phyloP scores from a whole-genome alignment of 2,329 filamentous ascomycete genomes.

The Zymoseptoria ardabiliae region DNA sequence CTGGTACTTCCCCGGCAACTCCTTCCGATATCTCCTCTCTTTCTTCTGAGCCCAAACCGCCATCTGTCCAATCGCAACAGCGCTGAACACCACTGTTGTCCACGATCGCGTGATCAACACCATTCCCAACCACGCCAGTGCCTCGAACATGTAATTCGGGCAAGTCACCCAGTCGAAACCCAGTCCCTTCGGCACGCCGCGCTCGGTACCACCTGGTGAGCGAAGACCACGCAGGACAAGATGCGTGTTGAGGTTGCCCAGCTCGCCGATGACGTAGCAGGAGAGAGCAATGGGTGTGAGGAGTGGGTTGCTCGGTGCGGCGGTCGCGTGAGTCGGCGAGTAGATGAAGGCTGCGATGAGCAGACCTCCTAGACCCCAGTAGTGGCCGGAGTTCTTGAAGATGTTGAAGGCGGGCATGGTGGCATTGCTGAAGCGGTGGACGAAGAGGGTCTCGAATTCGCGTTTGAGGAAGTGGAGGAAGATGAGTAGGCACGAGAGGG shows the following conservation, averaged over 20 bases:
- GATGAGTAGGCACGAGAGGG: constrained; percentile 66
- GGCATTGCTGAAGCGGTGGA: constrained; percentile 89
- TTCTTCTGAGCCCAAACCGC: constrained; percentile 82
- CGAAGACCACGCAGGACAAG: constrained; percentile 70
- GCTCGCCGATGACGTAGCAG: constrained; percentile 69
- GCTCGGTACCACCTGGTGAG: constrained; percentile 70
- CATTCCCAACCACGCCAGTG: constrained; percentile 77
- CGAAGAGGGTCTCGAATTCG: constrained; percentile 86
- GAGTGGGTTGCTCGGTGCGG: constrained; percentile 43
- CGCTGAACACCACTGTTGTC: constrained; percentile 68
- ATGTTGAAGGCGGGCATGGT: constrained; percentile 91
- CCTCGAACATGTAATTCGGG: constrained; percentile 95
- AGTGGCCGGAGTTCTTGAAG: constrained; percentile 90
- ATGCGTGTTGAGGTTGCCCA: constrained; percentile 75
- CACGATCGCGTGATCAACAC: constrained; percentile 72
- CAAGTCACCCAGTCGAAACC: constrained; percentile 85
- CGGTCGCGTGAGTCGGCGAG: constrained; percentile 62
- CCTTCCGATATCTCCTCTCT: constrained; percentile 79
- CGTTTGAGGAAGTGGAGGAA: constrained; percentile 86
- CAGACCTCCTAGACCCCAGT: constrained; percentile 78
- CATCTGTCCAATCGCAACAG: constrained; percentile 72
- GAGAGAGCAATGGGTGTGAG: constrained; percentile 62
- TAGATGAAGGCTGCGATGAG: constrained; percentile 83
- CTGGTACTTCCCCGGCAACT: constrained; percentile 91
- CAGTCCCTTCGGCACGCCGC: constrained; percentile 78